These are phyloP conservation scores for Conoideocrella luteorostrata DNA, from an alignment of 2,329 filamentous ascomycete species.

Conservation along the genomic window DNA sequence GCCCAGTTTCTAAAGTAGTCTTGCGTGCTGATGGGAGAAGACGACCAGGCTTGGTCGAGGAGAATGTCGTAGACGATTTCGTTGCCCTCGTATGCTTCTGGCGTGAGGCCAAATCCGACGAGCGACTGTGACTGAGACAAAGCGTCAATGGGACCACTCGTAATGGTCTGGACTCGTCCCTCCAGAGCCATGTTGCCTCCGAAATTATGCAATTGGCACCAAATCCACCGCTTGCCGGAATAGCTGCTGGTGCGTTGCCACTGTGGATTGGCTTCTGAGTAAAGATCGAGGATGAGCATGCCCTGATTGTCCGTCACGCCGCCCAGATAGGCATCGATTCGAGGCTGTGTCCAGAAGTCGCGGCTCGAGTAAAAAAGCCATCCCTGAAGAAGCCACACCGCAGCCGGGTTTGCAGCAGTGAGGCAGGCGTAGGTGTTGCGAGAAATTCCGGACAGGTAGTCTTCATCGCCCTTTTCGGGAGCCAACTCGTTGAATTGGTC, in stretches of 20 bases:
- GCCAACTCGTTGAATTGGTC: constrained; percentile 49
- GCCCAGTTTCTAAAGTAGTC: constrained; percentile 42
- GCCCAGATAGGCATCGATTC: constrained; percentile 42
- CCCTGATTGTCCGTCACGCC: constrained; percentile 36
- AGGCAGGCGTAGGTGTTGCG: constrained; percentile 38
- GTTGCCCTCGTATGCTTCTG: constrained; percentile 46
- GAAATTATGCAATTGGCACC: constrained; percentile 46
- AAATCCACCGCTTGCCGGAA: constrained; percentile 47
- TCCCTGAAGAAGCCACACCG: constrained; percentile 47
- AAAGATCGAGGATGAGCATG: constrained; percentile 46
- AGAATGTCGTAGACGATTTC: constrained; percentile 46
- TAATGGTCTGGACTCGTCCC: constrained; percentile 43
- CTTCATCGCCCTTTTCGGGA: constrained; percentile 36
- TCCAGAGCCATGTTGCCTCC: constrained; percentile 44
- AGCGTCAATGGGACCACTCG: constrained; percentile 38
- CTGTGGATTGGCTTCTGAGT: constrained; percentile 41
- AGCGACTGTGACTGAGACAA: constrained; percentile 33
- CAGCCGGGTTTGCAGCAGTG: constrained; percentile 39
- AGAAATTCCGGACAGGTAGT: constrained; percentile 27
- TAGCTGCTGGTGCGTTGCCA: constrained; percentile 45
- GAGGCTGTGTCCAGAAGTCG: constrained; percentile 36
- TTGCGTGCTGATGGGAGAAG: constrained; percentile 33
- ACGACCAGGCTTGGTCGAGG: constrained; percentile 44
- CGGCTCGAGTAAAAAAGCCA: constrained; percentile 41
- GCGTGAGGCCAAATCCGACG: constrained; percentile 41